These are phyloP conservation scores for Vitis rupestris DNA, from an alignment of 164 flowering plant genomes.

Conservation along the genomic window DNA sequence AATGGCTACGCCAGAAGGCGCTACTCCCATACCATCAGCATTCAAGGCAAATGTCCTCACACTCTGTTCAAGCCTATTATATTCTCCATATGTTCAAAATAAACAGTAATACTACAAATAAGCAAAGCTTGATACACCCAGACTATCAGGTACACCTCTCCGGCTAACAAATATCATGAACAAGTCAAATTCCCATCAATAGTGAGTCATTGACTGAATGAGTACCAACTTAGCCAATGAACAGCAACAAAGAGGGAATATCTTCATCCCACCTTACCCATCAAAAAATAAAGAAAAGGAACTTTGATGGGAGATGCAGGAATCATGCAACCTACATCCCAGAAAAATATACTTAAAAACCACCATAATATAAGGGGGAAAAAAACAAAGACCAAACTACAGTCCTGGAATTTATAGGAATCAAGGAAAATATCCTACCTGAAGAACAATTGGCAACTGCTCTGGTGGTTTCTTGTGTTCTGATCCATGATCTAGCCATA, in stretches of 20 bases:
- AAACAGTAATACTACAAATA: too few relatives aligned
- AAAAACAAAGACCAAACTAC: background rate
- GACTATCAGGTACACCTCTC: background rate
- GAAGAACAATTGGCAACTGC: conserved; percentile 96
- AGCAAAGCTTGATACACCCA: background rate
- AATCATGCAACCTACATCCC: conserved; percentile 3
- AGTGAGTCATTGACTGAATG: background rate
- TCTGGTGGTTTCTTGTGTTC: conserved; percentile 94
- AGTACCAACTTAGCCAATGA: background rate
- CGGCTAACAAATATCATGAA: background rate
- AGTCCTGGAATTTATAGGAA: background rate
- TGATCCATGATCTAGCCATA: conserved; percentile 98
- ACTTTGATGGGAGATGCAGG: background rate
- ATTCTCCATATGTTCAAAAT: too few relatives aligned
- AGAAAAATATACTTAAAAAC: conserved; percentile 4
- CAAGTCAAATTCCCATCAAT: background rate
- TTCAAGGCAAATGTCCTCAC: too few relatives aligned
- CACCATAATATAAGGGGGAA: background rate
- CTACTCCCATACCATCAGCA: too few relatives aligned
- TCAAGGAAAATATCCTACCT: conserved; percentile 44
- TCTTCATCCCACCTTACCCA: background rate
- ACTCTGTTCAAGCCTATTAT: too few relatives aligned
- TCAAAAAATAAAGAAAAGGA: background rate
- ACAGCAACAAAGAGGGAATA: background rate
- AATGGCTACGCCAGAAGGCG: too few relatives aligned